Evolutionary conservation across 202 grass and related monocot genomes (phyloP), one percentile per base, ranked within the genome.

Genomic region (Panicum hallii): DNA sequence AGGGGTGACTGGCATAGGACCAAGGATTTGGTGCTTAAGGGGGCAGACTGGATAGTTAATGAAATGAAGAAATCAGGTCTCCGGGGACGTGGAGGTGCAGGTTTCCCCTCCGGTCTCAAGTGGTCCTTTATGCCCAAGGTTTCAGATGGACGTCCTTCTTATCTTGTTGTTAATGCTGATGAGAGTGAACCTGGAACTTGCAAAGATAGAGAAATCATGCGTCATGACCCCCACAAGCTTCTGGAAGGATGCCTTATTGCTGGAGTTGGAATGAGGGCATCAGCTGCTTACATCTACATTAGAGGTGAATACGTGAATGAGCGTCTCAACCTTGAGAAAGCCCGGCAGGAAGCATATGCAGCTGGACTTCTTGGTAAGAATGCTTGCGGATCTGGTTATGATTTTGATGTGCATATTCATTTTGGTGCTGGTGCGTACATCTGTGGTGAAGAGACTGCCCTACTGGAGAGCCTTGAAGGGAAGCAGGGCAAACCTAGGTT

Each of bases 61-160:
- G 93, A 98, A 94, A 72, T 98, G 89, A 98, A 98, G 86, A 98
- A 92, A 82, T 98, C 95, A 30, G 95, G 95, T 70, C 87, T 98
- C 4, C 83, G 95, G 85, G 93, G 95, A 3, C 95, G 95, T 86
- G 95, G 95, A 75, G 95, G 95, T 78, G 95, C 95, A 56, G 95
- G 95, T 54, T 98, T 98, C 56, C 93, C 95, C 61, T 98, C 95
- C 34, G 95, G 95, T 32, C 89, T 98, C 52, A 98, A 98, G 88
- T 98, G 95, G 91, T 98, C 95, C 41, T 98, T 98, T 82, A 98
- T 98, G 95, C 95, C 95, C 20, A 98, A 98, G 88, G 90, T 95
- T 38, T 98, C 95, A 75, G 95, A 98, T 85, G 93, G 93, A 2
- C 93, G 93, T 13, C 95, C 95, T 65, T 98, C 95, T 6, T 98